Evolutionary conservation across 176 grass and related monocot genomes (phyloP).

Genomic region (Musa itinerans): DNA sequence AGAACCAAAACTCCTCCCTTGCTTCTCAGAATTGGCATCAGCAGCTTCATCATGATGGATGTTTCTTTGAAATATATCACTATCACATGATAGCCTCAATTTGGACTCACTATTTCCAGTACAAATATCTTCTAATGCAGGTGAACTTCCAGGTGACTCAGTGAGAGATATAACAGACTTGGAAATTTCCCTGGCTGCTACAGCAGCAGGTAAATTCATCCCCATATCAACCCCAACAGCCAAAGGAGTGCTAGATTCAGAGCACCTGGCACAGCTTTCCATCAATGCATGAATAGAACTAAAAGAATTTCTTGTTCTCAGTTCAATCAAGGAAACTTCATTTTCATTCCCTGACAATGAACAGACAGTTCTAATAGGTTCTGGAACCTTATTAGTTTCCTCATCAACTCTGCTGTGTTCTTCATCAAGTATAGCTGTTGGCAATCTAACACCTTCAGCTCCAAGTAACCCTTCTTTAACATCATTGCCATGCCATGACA

Average conservation of each 20-base stretch:
- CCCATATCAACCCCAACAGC: conserved; percentile 60
- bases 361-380: conserved; percentile 26
- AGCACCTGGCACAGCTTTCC: conserved; percentile 69
- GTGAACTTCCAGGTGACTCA: conserved; percentile 32
- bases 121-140: conserved; percentile 30
- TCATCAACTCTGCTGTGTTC: conserved; percentile 35
- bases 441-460: conserved; percentile 53
- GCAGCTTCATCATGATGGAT: conserved; percentile 25
- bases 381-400: conserved; percentile 34
- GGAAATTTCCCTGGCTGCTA: conserved; percentile 79
- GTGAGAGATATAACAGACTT: conserved; percentile 55
- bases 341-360: conserved; percentile 43
- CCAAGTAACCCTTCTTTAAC: conserved; percentile 40
- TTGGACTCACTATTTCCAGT: conserved; percentile 34
- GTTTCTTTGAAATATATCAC: conserved; percentile 21
- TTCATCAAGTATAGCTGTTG: conserved; percentile 30
- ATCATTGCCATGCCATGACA: conserved; percentile 49
- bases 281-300: conserved; percentile 77
- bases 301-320: conserved; percentile 36
- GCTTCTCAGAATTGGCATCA: conserved; percentile 26
- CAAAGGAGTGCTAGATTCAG: conserved; percentile 46
- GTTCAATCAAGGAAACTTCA: conserved; percentile 28
- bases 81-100: conserved; percentile 29
- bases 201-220: conserved; percentile 88
- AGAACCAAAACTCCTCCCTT: conserved; percentile 20